Percentiles rank a stretch among this genome's conserved stretches.
phyloP scores from a whole-genome alignment of 2,329 filamentous ascomycete genomes.

The Ophiostoma himal-ulmi region DNA sequence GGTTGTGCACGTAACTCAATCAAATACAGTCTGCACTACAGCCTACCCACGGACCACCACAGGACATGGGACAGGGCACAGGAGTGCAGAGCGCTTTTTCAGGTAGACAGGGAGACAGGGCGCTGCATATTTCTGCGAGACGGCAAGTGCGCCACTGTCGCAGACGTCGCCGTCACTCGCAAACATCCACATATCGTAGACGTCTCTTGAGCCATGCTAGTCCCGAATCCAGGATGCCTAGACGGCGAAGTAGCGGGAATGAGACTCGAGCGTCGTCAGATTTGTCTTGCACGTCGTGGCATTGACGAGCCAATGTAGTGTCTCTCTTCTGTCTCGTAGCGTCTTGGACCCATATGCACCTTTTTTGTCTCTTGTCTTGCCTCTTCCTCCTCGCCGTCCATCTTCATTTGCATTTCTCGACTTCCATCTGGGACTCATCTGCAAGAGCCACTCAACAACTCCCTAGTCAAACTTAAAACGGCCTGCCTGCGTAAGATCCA shows the following conservation, averaged over 20 bases:
- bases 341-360: not conserved
- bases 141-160: not conserved
- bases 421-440: not conserved
- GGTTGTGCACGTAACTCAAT: not conserved
- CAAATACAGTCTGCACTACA: slow-evolving; percentile 2
- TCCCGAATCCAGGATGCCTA: not conserved
- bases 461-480: not conserved
- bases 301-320: not conserved
- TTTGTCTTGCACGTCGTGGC: not conserved
- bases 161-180: not conserved
- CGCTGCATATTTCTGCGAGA: slow-evolving; percentile 1
- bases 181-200: not conserved
- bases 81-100: not conserved
- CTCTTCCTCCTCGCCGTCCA: slow-evolving; percentile 1
- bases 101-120: not conserved
- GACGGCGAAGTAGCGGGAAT: not conserved
- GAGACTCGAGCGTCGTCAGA: not conserved
- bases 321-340: not conserved
- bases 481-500: slow-evolving; percentile 12
- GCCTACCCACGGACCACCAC: not conserved
- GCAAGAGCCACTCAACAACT: not conserved
- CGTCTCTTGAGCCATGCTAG: not conserved
- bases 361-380: not conserved
- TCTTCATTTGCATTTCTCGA: not conserved
- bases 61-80: not conserved